phyloP scores from a whole-genome alignment of 2,329 filamentous ascomycete genomes.

The Cadophora luteo-olivacea region DNA sequence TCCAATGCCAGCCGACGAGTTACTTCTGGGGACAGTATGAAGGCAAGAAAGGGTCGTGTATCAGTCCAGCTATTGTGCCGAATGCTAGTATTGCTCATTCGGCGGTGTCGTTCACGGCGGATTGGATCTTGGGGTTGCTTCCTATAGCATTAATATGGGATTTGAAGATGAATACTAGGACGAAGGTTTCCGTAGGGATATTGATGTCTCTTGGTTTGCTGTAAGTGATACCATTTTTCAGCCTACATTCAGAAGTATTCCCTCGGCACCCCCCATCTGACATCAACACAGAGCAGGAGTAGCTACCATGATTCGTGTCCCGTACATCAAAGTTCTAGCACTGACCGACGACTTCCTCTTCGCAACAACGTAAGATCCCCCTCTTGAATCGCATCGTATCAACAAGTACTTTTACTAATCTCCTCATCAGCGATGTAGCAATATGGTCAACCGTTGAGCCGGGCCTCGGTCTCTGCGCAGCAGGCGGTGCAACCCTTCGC shows the following conservation, averaged over 20 bases:
- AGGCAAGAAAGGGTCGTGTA: constrained; percentile 44
- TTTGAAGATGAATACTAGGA: constrained; percentile 59
- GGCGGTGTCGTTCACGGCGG: constrained; percentile 53
- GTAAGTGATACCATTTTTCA: constrained; percentile 35
- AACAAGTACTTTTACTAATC: neutral
- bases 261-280: constrained; percentile 4
- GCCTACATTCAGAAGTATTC: neutral
- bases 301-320: constrained; percentile 37
- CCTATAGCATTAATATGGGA: constrained; percentile 61
- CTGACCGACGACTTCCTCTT: constrained; percentile 38
- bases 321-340: constrained; percentile 33
- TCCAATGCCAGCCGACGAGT: constrained; percentile 59
- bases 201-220: constrained; percentile 63
- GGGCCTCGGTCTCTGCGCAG: constrained; percentile 55
- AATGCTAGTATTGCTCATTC: constrained; percentile 60
- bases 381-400: neutral
- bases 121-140: constrained; percentile 59
- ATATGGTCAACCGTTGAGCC: constrained; percentile 57
- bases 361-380: constrained; percentile 30
- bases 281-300: constrained; percentile 34
- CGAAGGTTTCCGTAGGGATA: constrained; percentile 58
- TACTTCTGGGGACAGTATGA: constrained; percentile 54
- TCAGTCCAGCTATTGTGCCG: constrained; percentile 54
- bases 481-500: constrained; percentile 54
- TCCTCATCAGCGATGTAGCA: constrained; percentile 44